phyloP scores from a whole-genome alignment of 169 alveolate genomes.

The Blepharisma undulans region DNA sequence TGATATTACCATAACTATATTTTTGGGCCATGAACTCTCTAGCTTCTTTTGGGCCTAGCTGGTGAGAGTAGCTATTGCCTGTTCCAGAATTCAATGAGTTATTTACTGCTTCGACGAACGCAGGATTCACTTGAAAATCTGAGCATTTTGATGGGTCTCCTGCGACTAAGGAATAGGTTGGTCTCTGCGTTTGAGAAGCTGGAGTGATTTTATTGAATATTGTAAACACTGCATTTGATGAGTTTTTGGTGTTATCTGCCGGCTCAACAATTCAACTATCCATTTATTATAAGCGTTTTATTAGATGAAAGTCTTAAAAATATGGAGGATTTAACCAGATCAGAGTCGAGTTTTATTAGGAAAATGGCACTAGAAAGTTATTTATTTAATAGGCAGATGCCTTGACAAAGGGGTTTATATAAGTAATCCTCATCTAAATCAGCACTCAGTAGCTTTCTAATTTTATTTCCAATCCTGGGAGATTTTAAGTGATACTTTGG shows the following conservation, averaged over 20 bases:
- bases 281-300: too few species aligned
- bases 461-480: neutral
- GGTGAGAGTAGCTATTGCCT: neutral
- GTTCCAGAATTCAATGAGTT: neutral
- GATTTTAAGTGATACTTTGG: neutral
- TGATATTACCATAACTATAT: constrained; percentile 44
- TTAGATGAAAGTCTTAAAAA: too few species aligned
- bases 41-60: constrained; percentile 55
- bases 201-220: neutral
- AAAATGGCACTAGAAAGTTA: neutral
- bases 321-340: too few species aligned
- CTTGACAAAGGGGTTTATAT: neutral
- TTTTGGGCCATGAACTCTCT: constrained; percentile 60
- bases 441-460: neutral
- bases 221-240: neutral
- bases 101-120: neutral
- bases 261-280: neutral
- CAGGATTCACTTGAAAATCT: neutral
- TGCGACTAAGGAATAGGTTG: neutral
- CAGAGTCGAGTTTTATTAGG: too few species aligned
- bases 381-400: neutral
- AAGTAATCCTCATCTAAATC: neutral
- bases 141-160: constrained; percentile 23
- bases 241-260: neutral
- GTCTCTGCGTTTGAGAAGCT: constrained; percentile 9